Conservation (phyloP, 1,284 basidiomycete genomes). For the Rhodotorula sp. region DNA sequence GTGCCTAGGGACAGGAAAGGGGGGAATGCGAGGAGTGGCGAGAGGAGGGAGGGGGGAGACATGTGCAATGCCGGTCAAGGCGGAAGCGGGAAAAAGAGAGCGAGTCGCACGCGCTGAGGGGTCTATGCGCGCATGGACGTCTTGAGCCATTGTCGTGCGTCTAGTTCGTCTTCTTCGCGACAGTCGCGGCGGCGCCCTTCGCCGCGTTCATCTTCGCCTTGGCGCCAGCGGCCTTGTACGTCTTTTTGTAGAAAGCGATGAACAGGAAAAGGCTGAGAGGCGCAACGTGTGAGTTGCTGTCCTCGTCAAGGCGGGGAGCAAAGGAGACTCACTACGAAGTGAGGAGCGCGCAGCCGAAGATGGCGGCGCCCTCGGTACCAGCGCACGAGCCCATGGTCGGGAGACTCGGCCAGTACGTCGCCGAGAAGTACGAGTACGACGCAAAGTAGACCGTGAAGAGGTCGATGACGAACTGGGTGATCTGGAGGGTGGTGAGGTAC, state of each 20-base stretch:
- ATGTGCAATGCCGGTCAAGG: background rate
- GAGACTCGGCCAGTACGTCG: conserved; percentile 60
- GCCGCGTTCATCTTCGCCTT: conserved; percentile 19
- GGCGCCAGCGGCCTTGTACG: conserved; percentile 48
- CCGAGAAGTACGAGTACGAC: conserved; percentile 72
- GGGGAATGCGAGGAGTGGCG: background rate
- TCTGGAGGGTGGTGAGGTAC: conserved; percentile 92
- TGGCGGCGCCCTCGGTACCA: conserved; percentile 81
- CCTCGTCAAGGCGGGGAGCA: background rate
- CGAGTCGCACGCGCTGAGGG: background rate
- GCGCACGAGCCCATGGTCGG: conserved; percentile 80
- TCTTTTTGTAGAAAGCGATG: conserved; percentile 51
- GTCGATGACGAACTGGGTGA: conserved; percentile 91
- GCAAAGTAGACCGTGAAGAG: conserved; percentile 87
- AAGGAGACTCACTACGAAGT: conserved; percentile 60
- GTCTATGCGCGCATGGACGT: too few relatives aligned
- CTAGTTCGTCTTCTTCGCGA: conserved; percentile 39
- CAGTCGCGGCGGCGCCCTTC: conserved; percentile 17
- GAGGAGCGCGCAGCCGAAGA: conserved; percentile 84
- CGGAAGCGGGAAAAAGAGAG: too few relatives aligned
- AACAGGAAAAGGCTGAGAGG: conserved; percentile 48
- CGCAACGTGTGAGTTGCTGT: background rate
- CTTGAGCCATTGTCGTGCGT: too few relatives aligned
- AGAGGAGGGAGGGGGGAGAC: background rate
- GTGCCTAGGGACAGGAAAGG: background rate